Conservation (phyloP, 2,329 filamentous ascomycete species). For the Knufia petricola region DNA sequence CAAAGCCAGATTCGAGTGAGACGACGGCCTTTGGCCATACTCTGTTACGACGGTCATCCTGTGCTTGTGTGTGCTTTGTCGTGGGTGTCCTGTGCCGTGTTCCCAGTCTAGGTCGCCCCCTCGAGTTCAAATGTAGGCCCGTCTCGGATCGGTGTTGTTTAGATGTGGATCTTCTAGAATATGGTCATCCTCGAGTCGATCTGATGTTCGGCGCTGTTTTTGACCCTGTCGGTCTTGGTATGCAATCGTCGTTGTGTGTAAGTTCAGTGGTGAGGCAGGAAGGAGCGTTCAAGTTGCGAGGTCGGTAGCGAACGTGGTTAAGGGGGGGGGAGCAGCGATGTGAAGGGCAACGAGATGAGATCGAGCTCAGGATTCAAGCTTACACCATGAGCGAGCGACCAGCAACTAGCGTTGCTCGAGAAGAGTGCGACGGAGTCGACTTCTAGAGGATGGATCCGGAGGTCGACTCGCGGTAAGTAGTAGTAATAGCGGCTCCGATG, state of each 20-base stretch:
- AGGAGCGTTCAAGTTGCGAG: neutral
- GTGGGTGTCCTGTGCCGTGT: slow-evolving; percentile 7
- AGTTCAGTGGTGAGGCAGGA: neutral
- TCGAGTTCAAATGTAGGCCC: slow-evolving; percentile 4
- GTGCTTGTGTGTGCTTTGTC: slow-evolving; percentile 25
- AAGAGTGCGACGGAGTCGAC: neutral
- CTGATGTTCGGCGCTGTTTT: neutral
- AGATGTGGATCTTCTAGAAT: neutral
- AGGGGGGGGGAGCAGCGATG: neutral
- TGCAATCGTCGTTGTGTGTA: neutral
- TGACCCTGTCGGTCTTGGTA: neutral
- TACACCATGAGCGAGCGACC: neutral
- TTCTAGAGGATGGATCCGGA: slow-evolving; percentile 6
- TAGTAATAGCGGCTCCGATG: slow-evolving; percentile 5
- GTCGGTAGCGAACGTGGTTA: slow-evolving; percentile 1
- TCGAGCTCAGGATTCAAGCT: slow-evolving; percentile 3
- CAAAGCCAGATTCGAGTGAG: slow-evolving; percentile 52
- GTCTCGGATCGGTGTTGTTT: slow-evolving; percentile 1
- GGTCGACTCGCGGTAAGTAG: neutral
- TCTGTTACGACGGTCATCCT: slow-evolving; percentile 73
- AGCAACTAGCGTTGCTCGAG: slow-evolving; percentile 6
- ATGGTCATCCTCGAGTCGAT: neutral
- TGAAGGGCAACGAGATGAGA: slow-evolving; percentile 7
- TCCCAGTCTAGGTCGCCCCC: slow-evolving; percentile 9
- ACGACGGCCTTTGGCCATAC: slow-evolving; percentile 57